A percentile compares a stretch with the other conserved stretches of the same genome.
Evolutionary conservation across 331 rosid species (phyloP).

Genomic region (Saraca asoca): DNA sequence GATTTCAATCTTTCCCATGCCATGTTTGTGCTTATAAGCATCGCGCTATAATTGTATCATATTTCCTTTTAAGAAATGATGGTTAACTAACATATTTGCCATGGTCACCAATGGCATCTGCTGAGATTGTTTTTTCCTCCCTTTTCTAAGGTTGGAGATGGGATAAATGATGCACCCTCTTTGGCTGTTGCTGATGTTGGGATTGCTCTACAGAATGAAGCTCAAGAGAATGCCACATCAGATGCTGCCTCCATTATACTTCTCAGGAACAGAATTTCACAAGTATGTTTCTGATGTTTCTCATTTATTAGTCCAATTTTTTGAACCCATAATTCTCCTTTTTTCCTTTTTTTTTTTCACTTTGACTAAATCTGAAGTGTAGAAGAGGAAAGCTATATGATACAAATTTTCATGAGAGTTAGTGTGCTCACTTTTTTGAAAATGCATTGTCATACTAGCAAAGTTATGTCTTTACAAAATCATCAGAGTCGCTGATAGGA

Average conservation of each 20-base stretch:
- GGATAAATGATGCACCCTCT: conserved; percentile 98
- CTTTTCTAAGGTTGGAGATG: conserved; percentile 85
- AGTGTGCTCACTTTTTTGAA: not conserved
- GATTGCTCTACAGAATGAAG: conserved; percentile 84
- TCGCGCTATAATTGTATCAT: conserved; percentile 2
- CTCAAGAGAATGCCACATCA: conserved; percentile 93
- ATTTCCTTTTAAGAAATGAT: not conserved
- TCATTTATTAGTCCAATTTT: conserved; percentile 24
- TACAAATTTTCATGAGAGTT: not conserved
- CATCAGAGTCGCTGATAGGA: conserved; percentile 3
- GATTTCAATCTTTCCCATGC: not conserved
- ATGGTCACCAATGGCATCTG: conserved; percentile 18
- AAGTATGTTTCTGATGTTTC: conserved; percentile 51
- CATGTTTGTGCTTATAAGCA: conserved; percentile 6
- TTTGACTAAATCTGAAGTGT: not conserved
- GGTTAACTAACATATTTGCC: not conserved
- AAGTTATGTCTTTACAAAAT: conserved; percentile 2
- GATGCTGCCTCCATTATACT: conserved; percentile 94
- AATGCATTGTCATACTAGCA: not conserved
- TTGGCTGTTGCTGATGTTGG: conserved; percentile 97
- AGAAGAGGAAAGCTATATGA: not conserved
- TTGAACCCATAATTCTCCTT: not conserved
- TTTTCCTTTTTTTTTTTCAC: not conserved
- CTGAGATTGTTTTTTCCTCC: conserved; percentile 26
- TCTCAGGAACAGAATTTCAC: conserved; percentile 89